Evolutionary conservation across 352 stramenopile species (phyloP), one percentile per base, ranked within the genome.

Genomic region (Globisporangium irregulare): DNA sequence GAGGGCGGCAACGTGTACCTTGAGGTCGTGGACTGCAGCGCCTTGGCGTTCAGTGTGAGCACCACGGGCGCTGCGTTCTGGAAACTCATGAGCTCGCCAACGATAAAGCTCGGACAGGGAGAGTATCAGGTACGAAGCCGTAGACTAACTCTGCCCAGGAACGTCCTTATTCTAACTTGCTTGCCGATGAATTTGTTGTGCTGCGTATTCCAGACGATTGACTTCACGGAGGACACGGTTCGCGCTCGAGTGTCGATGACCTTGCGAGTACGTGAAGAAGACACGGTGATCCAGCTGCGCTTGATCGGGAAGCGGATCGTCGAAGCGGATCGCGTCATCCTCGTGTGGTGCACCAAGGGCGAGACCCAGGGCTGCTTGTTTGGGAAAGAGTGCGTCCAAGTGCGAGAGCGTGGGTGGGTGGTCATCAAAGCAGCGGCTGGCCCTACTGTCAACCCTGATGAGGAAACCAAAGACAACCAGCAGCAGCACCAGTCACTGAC

Each of bases 271-370:
- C 56, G 54, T 2, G 10, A 32, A 8, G 12, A 34, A 4, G 46
- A 56, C 1, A 24, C 64, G 43, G 20, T 24, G 32, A 10, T 64
- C 29, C 25, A 51, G 10, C 2, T 70, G 15, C 24, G 38, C 2
- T 20, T 59, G 10, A 8, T 69, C 1, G 57, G 36, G 0, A 69
- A 69, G 38, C 64, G 64, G 18, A 25, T 70, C 9, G 15, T 50
- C 41, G 64, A 70, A 51, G 27, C 43, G 10, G 25, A 59, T 34
- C 57, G 64, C n/a, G 58, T 70, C 4, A 27, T 64, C 1, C 1
- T 64, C 9, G 43, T 46, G 9, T 70, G 64, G 64, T 41, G 20
- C 24, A 27, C 56, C 22, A n/a, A 41, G 10, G 51, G 56, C 32
- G 43, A 59, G 3, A n/a, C 64, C 1, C 18, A 70, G 32, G 64